phyloP scores from a whole-genome alignment of 169 alveolate genomes.

The Pseudocohnilembus persalinus region DNA sequence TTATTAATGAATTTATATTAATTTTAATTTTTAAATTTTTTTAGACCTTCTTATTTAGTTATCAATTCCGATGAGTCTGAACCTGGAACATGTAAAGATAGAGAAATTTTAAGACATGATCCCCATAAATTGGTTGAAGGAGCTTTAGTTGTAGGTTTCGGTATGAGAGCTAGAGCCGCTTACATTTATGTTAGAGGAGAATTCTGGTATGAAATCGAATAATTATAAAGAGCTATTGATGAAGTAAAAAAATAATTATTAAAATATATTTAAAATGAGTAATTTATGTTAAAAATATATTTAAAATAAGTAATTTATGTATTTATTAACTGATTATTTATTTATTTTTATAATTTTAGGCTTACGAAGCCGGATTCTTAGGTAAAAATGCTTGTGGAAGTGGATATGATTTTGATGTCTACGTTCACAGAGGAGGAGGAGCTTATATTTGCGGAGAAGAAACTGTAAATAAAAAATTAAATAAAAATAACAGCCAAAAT shows the following conservation, averaged over 20 bases:
- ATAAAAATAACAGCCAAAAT: too few relatives aligned
- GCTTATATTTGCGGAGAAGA: conserved; percentile 87
- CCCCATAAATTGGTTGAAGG: conserved; percentile 84
- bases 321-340: too few relatives aligned
- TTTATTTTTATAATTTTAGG: too few relatives aligned
- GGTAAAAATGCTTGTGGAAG: conserved; percentile 83
- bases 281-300: too few relatives aligned
- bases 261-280: too few relatives aligned
- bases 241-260: conserved; percentile 41
- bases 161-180: conserved; percentile 83
- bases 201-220: conserved; percentile 72
- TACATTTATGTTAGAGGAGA: conserved; percentile 82
- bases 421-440: conserved; percentile 78
- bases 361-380: conserved; percentile 67
- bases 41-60: conserved; percentile 73
- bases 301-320: too few relatives aligned
- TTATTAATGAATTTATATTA: too few relatives aligned
- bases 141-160: conserved; percentile 70
- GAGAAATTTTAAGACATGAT: conserved; percentile 78
- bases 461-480: conserved; percentile 31
- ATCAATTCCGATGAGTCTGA: conserved; percentile 83
- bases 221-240: conserved; percentile 61
- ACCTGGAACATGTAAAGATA: conserved; percentile 85
- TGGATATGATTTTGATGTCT: conserved; percentile 80
- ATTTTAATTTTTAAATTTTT: neutral